Evolutionary conservation across 129 eudicot species (phyloP).

Genomic region (Helianthus annuus): HanXRQr2.0-SUNRISE NC_035442.2:44305809-44306308

Average conservation of each 20-base stretch:
- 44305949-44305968: constrained; percentile 39
- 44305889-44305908: constrained; percentile 14
- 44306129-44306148: constrained; percentile 88
- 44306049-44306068: constrained; percentile 3
- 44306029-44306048: constrained; percentile 90
- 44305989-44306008: constrained; percentile 94
- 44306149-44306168: constrained; percentile 81
- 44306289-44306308: constrained; percentile 67
- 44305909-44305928: background rate
- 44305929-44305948: constrained; percentile 15
- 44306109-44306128: constrained; percentile 42
- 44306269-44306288: constrained; percentile 10
- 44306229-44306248: background rate
- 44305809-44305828: constrained; percentile 60
- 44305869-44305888: constrained; percentile 66
- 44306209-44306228: constrained; percentile 88
- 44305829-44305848: constrained; percentile 50
- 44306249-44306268: constrained; percentile 2
- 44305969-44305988: constrained; percentile 97
- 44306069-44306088: background rate
- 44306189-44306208: constrained; percentile 91
- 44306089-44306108: constrained; percentile 17
- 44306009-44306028: constrained; percentile 94
- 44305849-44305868: constrained; percentile 84
- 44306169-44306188: constrained; percentile 93